These are phyloP conservation scores for Ceratocystis cubensis DNA, from an alignment of 2,329 filamentous ascomycete species.

Conservation along the genomic window DNA sequence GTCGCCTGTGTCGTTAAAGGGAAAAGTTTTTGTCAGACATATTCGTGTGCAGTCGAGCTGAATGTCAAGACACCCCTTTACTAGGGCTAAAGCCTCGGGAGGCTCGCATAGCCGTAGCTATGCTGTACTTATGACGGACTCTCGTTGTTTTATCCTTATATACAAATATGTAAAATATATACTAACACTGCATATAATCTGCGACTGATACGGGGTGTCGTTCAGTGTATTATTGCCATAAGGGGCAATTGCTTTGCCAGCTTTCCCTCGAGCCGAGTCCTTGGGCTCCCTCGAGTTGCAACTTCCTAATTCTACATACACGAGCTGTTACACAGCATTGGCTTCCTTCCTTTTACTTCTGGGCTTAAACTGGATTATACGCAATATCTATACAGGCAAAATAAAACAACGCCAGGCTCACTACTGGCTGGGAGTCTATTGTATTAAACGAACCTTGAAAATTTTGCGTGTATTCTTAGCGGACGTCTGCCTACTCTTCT, in stretches of 20 bases:
- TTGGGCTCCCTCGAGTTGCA: neutral
- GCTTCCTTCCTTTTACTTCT: neutral
- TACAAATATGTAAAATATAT: neutral
- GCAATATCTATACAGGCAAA: neutral
- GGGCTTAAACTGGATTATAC: neutral
- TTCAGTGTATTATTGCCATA: neutral
- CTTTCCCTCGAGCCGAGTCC: neutral
- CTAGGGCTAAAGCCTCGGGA: neutral
- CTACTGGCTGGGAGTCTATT: too few species aligned
- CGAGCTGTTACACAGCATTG: slow-evolving; percentile 3
- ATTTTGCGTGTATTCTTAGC: too few species aligned
- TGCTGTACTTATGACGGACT: too few species aligned
- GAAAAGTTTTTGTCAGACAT: neutral
- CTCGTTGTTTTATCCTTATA: neutral
- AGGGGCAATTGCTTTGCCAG: neutral
- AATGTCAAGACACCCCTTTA: neutral
- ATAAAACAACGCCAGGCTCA: too few species aligned
- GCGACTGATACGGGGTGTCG: neutral
- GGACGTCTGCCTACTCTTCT: too few species aligned
- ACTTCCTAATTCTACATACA: slow-evolving; percentile 5
- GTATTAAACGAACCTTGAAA: too few species aligned
- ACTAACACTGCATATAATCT: neutral
- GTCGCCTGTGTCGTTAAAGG: neutral
- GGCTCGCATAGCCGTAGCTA: neutral
- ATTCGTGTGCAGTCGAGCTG: neutral